Evolutionary conservation across 2,329 filamentous ascomycete species (phyloP).

Genomic region (Fusarium illudens): DNA sequence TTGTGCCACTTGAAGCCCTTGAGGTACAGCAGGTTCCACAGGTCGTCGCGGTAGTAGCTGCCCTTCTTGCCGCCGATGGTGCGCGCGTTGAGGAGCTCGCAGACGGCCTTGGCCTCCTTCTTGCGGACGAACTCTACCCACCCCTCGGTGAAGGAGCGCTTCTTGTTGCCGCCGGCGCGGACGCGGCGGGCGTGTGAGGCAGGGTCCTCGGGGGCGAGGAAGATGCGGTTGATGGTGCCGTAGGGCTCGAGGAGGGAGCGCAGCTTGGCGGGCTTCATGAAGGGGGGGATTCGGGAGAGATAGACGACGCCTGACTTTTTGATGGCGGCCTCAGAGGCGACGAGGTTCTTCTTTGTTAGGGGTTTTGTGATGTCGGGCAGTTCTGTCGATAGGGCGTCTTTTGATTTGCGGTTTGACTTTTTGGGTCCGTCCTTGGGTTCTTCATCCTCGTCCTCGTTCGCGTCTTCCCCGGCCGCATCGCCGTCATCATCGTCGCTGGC

Average conservation of each 20-base stretch:
- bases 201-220: constrained; percentile 79
- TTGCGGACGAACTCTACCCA: constrained; percentile 87
- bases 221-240: constrained; percentile 79
- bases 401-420: constrained; percentile 36
- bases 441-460: constrained; percentile 32
- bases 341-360: constrained; percentile 73
- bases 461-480: constrained; percentile 43
- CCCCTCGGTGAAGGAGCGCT: constrained; percentile 81
- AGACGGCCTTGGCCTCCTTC: constrained; percentile 78
- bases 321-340: constrained; percentile 69
- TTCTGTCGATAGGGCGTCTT: constrained; percentile 44
- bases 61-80: constrained; percentile 87
- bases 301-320: constrained; percentile 84
- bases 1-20: constrained; percentile 85
- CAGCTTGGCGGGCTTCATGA: constrained; percentile 85
- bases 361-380: constrained; percentile 62
- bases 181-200: constrained; percentile 72
- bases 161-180: constrained; percentile 81
- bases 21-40: constrained; percentile 86
- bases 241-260: constrained; percentile 78
- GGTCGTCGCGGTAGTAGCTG: constrained; percentile 82
- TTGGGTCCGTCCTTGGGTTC: constrained; percentile 18
- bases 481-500: constrained; percentile 48
- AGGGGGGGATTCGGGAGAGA: constrained; percentile 83
- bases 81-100: constrained; percentile 78